Evolutionary conservation across 495 filamentous ascomycete genomes (phyloP).

Genomic region (Lasiosphaeria hispida): DNA sequence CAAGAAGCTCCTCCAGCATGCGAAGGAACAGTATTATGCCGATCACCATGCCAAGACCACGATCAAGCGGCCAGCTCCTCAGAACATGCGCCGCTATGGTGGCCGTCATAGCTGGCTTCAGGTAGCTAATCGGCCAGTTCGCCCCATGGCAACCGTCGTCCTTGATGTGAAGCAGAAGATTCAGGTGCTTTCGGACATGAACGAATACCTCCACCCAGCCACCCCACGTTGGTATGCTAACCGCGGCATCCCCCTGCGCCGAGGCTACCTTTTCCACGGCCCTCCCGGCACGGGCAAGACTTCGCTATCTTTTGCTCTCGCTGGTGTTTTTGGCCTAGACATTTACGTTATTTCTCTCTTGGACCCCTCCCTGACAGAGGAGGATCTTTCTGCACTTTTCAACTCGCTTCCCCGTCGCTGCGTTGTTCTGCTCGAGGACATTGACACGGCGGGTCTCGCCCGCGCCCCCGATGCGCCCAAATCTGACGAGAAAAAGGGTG

Average conservation of each 20-base stretch:
- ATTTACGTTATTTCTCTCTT: constrained; percentile 65
- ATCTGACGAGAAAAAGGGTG: background rate
- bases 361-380: constrained; percentile 64
- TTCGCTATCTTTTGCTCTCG: constrained; percentile 61
- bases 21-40: constrained; percentile 50
- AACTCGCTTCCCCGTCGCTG: constrained; percentile 60
- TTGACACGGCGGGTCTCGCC: constrained; percentile 65
- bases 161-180: constrained; percentile 73
- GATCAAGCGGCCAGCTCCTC: constrained; percentile 45
- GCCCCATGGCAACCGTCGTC: constrained; percentile 81
- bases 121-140: constrained; percentile 65
- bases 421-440: constrained; percentile 69
- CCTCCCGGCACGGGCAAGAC: constrained; percentile 69
- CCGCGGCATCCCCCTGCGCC: constrained; percentile 84
- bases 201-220: constrained; percentile 77
- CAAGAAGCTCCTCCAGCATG: constrained; percentile 57
- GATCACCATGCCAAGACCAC: constrained; percentile 48
- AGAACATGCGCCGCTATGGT: constrained; percentile 31
- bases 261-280: constrained; percentile 82
- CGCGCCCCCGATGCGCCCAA: constrained; percentile 37
- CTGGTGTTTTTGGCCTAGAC: constrained; percentile 66
- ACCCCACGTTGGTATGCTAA: constrained; percentile 75
- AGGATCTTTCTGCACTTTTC: constrained; percentile 66
- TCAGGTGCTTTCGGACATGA: constrained; percentile 72
- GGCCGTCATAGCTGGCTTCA: constrained; percentile 57